phyloP scores from a whole-genome alignment of 2,329 filamentous ascomycete species.

The Sporothrix humicola region DNA sequence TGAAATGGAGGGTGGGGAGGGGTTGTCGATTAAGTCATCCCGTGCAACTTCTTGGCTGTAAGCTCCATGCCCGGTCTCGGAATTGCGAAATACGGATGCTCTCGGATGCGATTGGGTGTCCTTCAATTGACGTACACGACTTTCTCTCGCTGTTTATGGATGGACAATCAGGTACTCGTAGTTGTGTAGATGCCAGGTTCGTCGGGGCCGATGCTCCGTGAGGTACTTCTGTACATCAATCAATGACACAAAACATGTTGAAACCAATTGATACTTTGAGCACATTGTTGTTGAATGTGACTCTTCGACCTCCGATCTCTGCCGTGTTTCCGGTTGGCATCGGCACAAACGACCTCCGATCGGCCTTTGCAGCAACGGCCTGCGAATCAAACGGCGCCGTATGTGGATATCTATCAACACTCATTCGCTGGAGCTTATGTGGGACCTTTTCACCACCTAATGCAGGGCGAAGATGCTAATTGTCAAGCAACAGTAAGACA shows the following conservation, averaged over 20 bases:
- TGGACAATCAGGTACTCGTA: not conserved
- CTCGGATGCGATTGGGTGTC: too few species aligned
- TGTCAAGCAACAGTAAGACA: too few species aligned
- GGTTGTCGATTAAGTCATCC: not conserved
- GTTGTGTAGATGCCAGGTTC: not conserved
- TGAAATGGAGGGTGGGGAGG: not conserved
- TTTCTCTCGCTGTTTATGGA: not conserved
- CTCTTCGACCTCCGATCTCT: not conserved
- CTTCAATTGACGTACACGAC: not conserved
- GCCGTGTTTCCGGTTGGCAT: slow-evolving; percentile 9
- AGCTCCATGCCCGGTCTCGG: slow-evolving; percentile 6
- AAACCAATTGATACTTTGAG: too few species aligned
- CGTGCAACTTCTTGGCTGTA: not conserved
- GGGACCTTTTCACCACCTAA: not conserved
- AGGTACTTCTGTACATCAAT: too few species aligned
- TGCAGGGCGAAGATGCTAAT: not conserved
- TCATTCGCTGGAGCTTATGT: not conserved
- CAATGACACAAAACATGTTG: too few species aligned
- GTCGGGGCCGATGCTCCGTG: not conserved
- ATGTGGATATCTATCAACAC: not conserved
- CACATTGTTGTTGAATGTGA: not conserved
- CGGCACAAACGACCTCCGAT: slow-evolving; percentile 8
- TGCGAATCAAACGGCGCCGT: too few species aligned
- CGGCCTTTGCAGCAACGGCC: not conserved
- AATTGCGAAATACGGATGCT: not conserved